phyloP scores from a whole-genome alignment of 768 basidiomycete species.

The Boletus insuetus region DNA sequence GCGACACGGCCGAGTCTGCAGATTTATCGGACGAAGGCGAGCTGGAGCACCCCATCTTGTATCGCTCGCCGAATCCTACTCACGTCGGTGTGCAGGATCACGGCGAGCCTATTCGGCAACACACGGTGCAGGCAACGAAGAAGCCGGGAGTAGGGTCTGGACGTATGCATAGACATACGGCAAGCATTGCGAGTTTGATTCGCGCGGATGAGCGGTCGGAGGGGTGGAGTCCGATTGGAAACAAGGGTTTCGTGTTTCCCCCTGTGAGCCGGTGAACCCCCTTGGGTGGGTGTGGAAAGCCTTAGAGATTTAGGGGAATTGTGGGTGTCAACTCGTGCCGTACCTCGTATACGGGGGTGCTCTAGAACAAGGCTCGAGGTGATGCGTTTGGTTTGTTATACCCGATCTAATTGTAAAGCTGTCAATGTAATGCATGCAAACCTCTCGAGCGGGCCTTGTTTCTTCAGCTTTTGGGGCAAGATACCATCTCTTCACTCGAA shows the following conservation, averaged over 20 bases:
- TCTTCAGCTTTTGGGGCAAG: no score
- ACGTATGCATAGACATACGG: conserved; percentile 71
- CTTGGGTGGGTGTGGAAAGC: background rate
- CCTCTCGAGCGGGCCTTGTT: no score
- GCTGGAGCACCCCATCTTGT: conserved; percentile 44
- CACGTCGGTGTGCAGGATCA: background rate
- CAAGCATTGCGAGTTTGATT: conserved; percentile 81
- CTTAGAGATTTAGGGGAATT: background rate
- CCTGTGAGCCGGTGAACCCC: conserved; percentile 29
- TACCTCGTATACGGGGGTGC: no score
- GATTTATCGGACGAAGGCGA: conserved; percentile 22
- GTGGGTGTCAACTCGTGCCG: no score
- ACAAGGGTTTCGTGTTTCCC: conserved; percentile 51
- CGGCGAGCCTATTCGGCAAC: background rate
- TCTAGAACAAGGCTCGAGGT: background rate
- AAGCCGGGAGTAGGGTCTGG: conserved; percentile 14
- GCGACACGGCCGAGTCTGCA: conserved; percentile 41
- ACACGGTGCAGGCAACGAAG: conserved; percentile 9
- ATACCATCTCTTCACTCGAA: no score
- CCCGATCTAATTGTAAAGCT: conserved; percentile 1
- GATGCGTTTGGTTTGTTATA: conserved; percentile 7
- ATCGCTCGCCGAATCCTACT: conserved; percentile 57
- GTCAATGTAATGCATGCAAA: background rate
- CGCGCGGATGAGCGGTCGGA: conserved; percentile 73
- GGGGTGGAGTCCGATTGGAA: conserved; percentile 75